phyloP scores from a whole-genome alignment of 495 filamentous ascomycete species.

The Daldinia caldariorum region DNA sequence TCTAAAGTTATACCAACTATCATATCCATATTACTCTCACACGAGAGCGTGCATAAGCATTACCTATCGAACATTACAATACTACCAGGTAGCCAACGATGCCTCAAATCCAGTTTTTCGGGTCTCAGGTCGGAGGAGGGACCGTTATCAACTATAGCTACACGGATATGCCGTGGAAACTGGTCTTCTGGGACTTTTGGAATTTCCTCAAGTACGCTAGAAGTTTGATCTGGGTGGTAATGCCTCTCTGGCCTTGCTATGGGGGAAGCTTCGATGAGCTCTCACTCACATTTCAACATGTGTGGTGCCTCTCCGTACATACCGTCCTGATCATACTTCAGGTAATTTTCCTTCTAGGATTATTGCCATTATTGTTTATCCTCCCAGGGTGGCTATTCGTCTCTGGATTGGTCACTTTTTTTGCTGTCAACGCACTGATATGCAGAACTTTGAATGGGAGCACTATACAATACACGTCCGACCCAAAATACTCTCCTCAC shows the following conservation, averaged over 20 bases:
- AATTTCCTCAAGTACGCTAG: not conserved
- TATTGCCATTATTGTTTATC: not conserved
- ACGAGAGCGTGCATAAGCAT: not conserved
- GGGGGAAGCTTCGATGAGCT: not conserved
- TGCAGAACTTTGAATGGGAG: not conserved
- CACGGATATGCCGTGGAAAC: constrained; percentile 8
- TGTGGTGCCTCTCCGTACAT: constrained; percentile 5
- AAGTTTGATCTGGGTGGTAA: not conserved
- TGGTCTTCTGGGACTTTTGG: constrained; percentile 1
- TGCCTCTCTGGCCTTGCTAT: constrained; percentile 1
- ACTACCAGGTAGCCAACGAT: not conserved
- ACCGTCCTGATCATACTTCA: not conserved
- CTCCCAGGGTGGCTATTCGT: constrained; percentile 4
- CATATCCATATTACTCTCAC: no score
- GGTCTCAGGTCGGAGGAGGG: constrained; percentile 3
- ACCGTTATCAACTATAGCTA: constrained; percentile 7
- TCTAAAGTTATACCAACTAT: no score
- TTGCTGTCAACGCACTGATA: not conserved
- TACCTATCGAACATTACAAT: not conserved
- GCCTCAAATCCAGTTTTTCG: constrained; percentile 1
- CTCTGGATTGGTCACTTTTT: not conserved
- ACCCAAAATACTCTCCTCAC: not conserved
- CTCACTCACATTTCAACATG: constrained; percentile 1
- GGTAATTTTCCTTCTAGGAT: not conserved
- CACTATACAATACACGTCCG: constrained; percentile 1